Percentiles rank a stretch among this genome's conserved stretches.
These are phyloP conservation scores for Balakata baccata DNA, from an alignment of 345 rosid genomes.

Conservation along the genomic window DNA sequence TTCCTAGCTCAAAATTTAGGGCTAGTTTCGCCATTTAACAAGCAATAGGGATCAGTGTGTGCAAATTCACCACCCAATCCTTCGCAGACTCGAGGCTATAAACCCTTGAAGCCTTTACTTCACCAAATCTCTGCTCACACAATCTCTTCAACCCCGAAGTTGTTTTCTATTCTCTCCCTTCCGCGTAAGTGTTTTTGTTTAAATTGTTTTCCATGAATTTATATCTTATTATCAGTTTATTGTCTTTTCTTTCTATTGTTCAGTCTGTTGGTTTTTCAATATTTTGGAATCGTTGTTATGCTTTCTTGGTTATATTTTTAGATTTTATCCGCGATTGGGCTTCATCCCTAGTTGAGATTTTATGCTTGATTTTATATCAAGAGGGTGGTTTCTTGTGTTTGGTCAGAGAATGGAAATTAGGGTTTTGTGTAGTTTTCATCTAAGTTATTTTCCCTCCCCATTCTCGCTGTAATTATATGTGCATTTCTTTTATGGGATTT, in stretches of 20 bases:
- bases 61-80: background rate
- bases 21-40: background rate
- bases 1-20: background rate
- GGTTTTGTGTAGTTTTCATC: conserved; percentile 1
- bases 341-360: background rate
- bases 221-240: background rate
- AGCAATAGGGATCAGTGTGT: no score
- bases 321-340: background rate
- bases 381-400: background rate
- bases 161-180: background rate
- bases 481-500: background rate
- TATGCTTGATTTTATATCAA: background rate
- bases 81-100: background rate
- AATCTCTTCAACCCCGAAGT: background rate
- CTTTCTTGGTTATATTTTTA: background rate
- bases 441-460: no score
- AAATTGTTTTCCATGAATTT: background rate
- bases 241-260: background rate
- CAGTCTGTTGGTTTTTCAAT: background rate
- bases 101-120: conserved; percentile 6
- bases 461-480: background rate
- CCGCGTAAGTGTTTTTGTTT: background rate
- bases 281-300: background rate
- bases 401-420: background rate
- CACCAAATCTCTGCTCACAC: background rate